Evolutionary conservation across 768 basidiomycete genomes (phyloP), one percentile per base, ranked within the genome.

Genomic region (Pleurotus ostreatus): DNA sequence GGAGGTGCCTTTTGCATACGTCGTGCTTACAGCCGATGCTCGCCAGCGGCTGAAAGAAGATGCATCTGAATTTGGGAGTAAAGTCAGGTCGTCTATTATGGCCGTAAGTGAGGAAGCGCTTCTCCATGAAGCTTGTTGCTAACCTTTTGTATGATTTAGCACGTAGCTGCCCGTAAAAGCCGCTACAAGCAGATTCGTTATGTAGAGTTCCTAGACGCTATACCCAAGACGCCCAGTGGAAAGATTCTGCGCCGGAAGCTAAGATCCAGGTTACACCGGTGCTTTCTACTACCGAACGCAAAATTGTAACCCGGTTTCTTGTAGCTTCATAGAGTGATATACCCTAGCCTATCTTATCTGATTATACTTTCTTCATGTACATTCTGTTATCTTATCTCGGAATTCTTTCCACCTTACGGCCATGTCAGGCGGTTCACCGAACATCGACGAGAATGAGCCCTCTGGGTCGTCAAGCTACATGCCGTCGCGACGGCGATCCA

Each of bases 1-100:
- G 3, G 87, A 89, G 64, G 63, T 85, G 2, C 87, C 87, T 0
- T 63, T 83, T 57, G 88, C 85, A 15, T 88, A 79, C 60, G 75
- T 88, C 11, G 80, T 82, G 0, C 74, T 85, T 5, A 73, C 69
- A n/a, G 18, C 68, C 2, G 63, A 70, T 13, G 74, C 77, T n/a
- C 61, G 69, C 22, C 45, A 71, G 57, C 68, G 69, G 45, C 59
- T 74, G 16, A 57, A 51, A 13, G 55, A 58, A 23, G 63, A 70
- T 48, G 59, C 70, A 1, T 55, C 13, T 13, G 30, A 34, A 34
- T 69, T 69, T 47, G 64, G 57, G 3, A 61, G 66, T 18, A 66
- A 64, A 30, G 62, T 82, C 55, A 75, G 70, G 57, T 60, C 60
- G 43, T 71, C 71, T 34, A 77, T 85, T 43, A 60, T 63, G 23